Percentiles rank a stretch among this genome's conserved stretches.
Conservation (phyloP, 2,329 filamentous ascomycete genomes). For the Diaporthe sp. region DNA sequence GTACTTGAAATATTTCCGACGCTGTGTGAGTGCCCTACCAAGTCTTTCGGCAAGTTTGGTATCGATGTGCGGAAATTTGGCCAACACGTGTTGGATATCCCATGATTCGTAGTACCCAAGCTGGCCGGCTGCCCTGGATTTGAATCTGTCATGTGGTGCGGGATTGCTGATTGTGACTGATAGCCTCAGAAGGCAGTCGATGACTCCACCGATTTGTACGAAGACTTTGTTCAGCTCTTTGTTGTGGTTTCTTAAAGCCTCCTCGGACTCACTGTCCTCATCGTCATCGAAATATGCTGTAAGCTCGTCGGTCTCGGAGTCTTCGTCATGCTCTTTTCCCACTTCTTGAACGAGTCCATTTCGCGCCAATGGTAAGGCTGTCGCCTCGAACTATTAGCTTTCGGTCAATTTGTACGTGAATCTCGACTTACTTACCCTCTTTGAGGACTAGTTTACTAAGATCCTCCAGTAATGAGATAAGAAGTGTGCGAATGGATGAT, state of each 20-base stretch:
- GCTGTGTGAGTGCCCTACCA: neutral
- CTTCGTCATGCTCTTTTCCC: neutral
- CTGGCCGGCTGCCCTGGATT: conserved; percentile 9
- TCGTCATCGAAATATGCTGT: conserved; percentile 3
- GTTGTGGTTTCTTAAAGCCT: neutral
- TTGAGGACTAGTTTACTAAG: neutral
- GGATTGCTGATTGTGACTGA: conserved; percentile 29
- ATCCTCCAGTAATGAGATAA: conserved; percentile 10
- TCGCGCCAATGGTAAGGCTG: neutral
- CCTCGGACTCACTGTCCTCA: neutral
- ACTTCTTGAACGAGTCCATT: neutral
- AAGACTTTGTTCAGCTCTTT: neutral
- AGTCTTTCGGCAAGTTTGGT: conserved; percentile 4
- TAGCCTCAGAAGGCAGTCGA: conserved; percentile 20
- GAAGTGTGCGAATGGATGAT: conserved; percentile 7
- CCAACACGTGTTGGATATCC: conserved; percentile 10
- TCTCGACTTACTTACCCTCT: neutral
- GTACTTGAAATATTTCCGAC: conserved; percentile 18
- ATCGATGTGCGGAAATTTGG: neutral
- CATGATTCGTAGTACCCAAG: neutral
- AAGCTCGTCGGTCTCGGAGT: neutral
- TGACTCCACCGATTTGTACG: neutral
- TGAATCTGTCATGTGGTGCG: conserved; percentile 22
- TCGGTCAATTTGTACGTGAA: neutral
- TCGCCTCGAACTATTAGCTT: neutral